Evolutionary conservation across 1,284 basidiomycete species (phyloP).

Genomic region (Ustilago nuda): DNA sequence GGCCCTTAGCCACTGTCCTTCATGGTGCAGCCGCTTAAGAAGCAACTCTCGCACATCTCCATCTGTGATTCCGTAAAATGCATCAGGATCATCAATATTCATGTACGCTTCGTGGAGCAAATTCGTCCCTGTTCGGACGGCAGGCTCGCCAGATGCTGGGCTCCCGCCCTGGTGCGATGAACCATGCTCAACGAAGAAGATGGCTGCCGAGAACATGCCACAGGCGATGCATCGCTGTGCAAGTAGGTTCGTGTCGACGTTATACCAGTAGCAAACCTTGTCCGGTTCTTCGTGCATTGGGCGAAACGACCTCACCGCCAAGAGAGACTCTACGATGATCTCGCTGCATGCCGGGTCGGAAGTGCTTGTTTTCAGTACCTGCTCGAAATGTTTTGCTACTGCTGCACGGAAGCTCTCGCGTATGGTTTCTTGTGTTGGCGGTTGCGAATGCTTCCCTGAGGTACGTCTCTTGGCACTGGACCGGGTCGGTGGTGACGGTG

Average conservation of each 20-base stretch:
- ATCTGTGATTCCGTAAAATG: slow-evolving; percentile 89
- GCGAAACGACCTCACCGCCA: slow-evolving; percentile 81
- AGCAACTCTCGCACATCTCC: slow-evolving; percentile 83
- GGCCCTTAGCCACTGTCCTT: slow-evolving; percentile 89
- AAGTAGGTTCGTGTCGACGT: slow-evolving; percentile 80
- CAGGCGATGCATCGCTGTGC: slow-evolving; percentile 80
- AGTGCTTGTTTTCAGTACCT: slow-evolving; percentile 72
- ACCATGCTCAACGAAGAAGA: slow-evolving; percentile 88
- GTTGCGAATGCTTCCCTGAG: slow-evolving; percentile 8
- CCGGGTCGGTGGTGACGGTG: slow-evolving; percentile 58
- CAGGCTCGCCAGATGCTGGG: slow-evolving; percentile 4
- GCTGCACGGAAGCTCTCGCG: slow-evolving; percentile 14
- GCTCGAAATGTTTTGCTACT: slow-evolving; percentile 62
- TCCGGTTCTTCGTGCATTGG: slow-evolving; percentile 66
- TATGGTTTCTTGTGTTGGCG: not conserved
- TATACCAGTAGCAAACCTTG: slow-evolving; percentile 83
- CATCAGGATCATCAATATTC: slow-evolving; percentile 95
- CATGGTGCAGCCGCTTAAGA: slow-evolving; percentile 87
- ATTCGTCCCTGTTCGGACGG: slow-evolving; percentile 19
- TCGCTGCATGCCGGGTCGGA: slow-evolving; percentile 73
- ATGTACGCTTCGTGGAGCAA: slow-evolving; percentile 90
- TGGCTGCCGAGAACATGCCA: slow-evolving; percentile 85
- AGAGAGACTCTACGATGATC: slow-evolving; percentile 80
- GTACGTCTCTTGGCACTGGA: slow-evolving; percentile 7
- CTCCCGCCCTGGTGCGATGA: slow-evolving; percentile 73